These are phyloP conservation scores for Centrapalus pauciflorus DNA, from an alignment of 129 eudicot genomes.

Conservation along the genomic window DNA sequence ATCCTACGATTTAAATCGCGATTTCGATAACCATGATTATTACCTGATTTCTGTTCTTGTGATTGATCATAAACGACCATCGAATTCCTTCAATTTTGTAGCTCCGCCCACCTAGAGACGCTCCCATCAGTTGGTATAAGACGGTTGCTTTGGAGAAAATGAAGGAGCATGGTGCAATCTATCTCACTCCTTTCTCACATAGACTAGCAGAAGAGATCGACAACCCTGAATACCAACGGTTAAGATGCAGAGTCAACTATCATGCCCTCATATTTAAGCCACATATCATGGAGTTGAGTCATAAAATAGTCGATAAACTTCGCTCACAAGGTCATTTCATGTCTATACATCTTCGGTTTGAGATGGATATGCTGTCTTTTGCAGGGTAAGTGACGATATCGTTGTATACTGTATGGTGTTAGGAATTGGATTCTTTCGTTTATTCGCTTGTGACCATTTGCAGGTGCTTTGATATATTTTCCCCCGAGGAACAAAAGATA, in stretches of 20 bases:
- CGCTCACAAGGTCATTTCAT: constrained; percentile 92
- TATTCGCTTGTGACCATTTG: background rate
- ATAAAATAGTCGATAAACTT: constrained; percentile 64
- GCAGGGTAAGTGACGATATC: constrained; percentile 68
- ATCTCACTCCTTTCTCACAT: constrained; percentile 97
- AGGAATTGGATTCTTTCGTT: no score
- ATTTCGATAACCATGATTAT: no score
- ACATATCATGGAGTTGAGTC: constrained; percentile 77
- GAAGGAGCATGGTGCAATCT: constrained; percentile 92
- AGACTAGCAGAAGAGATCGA: constrained; percentile 95
- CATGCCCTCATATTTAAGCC: constrained; percentile 90
- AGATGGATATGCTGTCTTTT: constrained; percentile 97
- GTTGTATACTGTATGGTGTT: background rate
- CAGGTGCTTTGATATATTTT: constrained; percentile 96
- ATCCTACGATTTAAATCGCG: no score
- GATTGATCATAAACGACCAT: background rate
- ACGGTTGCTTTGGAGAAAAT: constrained; percentile 68
- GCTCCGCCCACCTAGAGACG: constrained; percentile 97
- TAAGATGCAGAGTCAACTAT: constrained; percentile 94
- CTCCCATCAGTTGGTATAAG: constrained; percentile 86
- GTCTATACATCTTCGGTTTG: constrained; percentile 97
- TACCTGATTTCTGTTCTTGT: background rate
- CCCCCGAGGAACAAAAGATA: constrained; percentile 63
- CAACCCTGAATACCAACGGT: constrained; percentile 84
- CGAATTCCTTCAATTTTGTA: constrained; percentile 16